Percentiles rank a stretch among this genome's conserved stretches.
These are phyloP conservation scores for Fomitopsis palustris DNA, from an alignment of 1,284 basidiomycete genomes.

Conservation along the genomic window DNA sequence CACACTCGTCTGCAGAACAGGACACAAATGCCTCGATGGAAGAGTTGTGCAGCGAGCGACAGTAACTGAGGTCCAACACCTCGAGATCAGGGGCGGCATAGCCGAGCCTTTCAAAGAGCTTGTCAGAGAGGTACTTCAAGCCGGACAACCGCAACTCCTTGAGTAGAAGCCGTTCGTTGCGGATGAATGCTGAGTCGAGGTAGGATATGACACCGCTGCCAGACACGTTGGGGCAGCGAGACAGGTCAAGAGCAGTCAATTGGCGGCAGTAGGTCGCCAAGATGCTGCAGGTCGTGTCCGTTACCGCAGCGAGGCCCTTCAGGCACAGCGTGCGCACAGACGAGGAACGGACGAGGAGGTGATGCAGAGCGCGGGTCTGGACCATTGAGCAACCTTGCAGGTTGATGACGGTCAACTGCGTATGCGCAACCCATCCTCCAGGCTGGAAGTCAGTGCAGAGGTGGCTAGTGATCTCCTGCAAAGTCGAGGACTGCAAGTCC, in stretches of 20 bases:
- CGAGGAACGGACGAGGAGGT: conserved; percentile 69
- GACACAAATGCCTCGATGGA: conserved; percentile 71
- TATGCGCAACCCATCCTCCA: conserved; percentile 39
- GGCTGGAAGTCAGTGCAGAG: conserved; percentile 43
- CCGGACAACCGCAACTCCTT: conserved; percentile 65
- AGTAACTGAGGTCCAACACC: conserved; percentile 80
- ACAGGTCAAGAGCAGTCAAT: conserved; percentile 67
- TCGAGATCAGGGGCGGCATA: conserved; percentile 69
- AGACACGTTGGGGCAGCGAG: conserved; percentile 68
- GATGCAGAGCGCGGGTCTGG: conserved; percentile 62
- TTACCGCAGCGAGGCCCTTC: conserved; percentile 66
- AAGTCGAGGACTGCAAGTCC: conserved; percentile 43
- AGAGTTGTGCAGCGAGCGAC: conserved; percentile 68
- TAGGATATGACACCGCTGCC: conserved; percentile 55
- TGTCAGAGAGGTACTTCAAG: conserved; percentile 55
- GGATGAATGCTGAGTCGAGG: conserved; percentile 37
- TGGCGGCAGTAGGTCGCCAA: conserved; percentile 53
- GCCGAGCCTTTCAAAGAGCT: conserved; percentile 58
- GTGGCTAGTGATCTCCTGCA: conserved; percentile 49
- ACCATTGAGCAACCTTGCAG: conserved; percentile 72
- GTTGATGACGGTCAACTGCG: conserved; percentile 68
- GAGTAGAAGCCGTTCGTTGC: conserved; percentile 44
- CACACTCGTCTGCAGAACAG: conserved; percentile 37
- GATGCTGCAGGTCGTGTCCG: conserved; percentile 68
- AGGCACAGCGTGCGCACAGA: conserved; percentile 58